Percentiles rank a stretch among this genome's conserved stretches.
phyloP scores from a whole-genome alignment of 768 basidiomycete species.

The Rhodosporidiobolus odoratus region DNA sequence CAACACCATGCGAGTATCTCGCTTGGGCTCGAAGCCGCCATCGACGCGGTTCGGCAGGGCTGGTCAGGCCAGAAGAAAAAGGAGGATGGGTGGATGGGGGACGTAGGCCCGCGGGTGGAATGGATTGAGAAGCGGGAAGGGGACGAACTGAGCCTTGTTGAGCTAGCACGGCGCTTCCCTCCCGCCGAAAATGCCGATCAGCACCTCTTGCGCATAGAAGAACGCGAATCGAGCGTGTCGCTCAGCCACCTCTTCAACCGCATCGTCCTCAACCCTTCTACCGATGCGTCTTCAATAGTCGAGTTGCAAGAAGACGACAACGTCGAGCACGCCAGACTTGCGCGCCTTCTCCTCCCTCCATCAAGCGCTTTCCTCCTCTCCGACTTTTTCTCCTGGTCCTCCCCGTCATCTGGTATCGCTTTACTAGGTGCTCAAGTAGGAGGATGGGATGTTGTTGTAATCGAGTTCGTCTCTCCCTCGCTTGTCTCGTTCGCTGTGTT shows the following conservation, averaged over 20 bases:
- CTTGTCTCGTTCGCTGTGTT: not conserved
- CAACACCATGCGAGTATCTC: constrained; percentile 16
- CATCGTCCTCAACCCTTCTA: not conserved
- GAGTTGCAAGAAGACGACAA: not conserved
- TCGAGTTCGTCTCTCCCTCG: constrained; percentile 25
- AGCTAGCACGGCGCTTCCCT: not conserved
- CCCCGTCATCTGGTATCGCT: not conserved
- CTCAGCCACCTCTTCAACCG: not conserved
- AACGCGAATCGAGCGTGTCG: not conserved
- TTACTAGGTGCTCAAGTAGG: not conserved
- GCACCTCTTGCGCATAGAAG: not conserved
- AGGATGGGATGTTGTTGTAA: constrained; percentile 25
- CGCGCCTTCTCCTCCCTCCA: constrained; percentile 17
- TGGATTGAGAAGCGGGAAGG: not conserved
- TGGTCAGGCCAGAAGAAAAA: not conserved
- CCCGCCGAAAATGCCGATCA: too few species aligned
- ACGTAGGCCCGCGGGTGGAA: not conserved
- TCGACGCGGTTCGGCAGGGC: constrained; percentile 12
- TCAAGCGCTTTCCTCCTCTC: constrained; percentile 25
- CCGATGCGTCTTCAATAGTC: not conserved
- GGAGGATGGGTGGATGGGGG: constrained; percentile 1
- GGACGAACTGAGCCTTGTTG: constrained; percentile 5
- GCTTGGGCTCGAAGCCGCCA: not conserved
- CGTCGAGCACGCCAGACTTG: not conserved
- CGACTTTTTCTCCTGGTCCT: constrained; percentile 24